Evolutionary conservation across 768 basidiomycete species (phyloP), one percentile per base, ranked within the genome.

Genomic region (Coprinellus micaceus): DNA sequence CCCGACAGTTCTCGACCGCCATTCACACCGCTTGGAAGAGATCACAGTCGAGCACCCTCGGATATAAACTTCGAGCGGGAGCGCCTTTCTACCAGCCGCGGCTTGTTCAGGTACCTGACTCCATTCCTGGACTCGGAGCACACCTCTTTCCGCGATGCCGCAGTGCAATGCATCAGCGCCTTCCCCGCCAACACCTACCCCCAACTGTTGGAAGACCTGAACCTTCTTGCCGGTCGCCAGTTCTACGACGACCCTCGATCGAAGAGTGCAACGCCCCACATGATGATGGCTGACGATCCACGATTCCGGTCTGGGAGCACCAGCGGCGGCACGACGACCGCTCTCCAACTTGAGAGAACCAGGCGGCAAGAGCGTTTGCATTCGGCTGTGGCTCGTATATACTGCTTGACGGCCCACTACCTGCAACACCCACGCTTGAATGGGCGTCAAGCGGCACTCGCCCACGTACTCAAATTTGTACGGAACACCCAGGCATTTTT

Each of bases 61-160:
- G 89, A 89, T 58, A 70, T 82, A 54, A 88, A 80, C 58, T 87
- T 90, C 52, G 90, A 91, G 58, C 83, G 89, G 41, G 93, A 94
- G 61, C 82, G 89, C 48, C 81, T 91, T 63, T 81, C 83, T n/a
- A 89, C 89, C 0, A 88, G 91, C 3, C 82, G 88, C 24, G 91
- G 86, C 24, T 70, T 96, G 22, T 94, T 96, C 71, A 81, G 88
- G 61, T 89, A 91, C 61, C 75, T 95, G 53, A 89, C 91, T 0
- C 90, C 91, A 5, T 92, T 94, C 67, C 77, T 98, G 53, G 89
- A 91, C 59, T 90, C 89, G 5, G 94, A 96, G 62, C 86, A 89
- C 64, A 82, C 82, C 1, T 75, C 82, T 10, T 94, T 95, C 69
- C 84, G 92, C 52, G 90, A 94, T 66, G 85, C 88, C 0, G 91